Evolutionary conservation across 2,329 filamentous ascomycete genomes (phyloP).

Genomic region (Aschersonia sp.): DNA sequence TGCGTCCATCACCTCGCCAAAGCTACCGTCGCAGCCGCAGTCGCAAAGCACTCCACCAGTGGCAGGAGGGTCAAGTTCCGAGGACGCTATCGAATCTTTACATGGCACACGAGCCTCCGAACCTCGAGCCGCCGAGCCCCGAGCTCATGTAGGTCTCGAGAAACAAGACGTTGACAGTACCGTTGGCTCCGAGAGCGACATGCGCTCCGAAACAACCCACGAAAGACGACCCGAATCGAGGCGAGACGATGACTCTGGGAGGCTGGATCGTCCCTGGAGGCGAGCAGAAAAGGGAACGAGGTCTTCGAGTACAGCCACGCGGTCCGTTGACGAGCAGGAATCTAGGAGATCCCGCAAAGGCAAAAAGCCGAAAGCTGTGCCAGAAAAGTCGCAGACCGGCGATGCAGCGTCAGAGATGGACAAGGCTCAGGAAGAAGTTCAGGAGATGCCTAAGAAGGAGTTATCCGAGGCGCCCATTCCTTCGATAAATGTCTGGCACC

Average conservation of each 20-base stretch:
- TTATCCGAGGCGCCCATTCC: slow-evolving; percentile 73
- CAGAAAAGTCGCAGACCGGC: slow-evolving; percentile 21
- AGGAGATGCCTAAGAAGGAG: slow-evolving; percentile 41
- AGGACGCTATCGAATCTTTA: slow-evolving; percentile 11
- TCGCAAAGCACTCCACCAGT: slow-evolving; percentile 11
- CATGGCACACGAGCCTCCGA: slow-evolving; percentile 12
- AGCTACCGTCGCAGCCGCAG: slow-evolving; percentile 8
- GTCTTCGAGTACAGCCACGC: slow-evolving; percentile 46
- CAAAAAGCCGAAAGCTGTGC: slow-evolving; percentile 41
- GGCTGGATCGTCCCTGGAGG: slow-evolving; percentile 25
- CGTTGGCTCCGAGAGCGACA: slow-evolving; percentile 21
- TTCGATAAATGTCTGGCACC: slow-evolving; percentile 74
- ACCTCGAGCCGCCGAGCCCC: slow-evolving; percentile 9
- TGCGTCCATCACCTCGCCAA: slow-evolving; percentile 14
- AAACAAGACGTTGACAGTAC: slow-evolving; percentile 20
- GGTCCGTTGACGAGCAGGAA: slow-evolving; percentile 47
- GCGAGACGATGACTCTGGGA: slow-evolving; percentile 23
- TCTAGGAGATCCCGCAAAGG: slow-evolving; percentile 34
- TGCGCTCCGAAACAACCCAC: slow-evolving; percentile 18
- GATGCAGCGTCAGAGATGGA: slow-evolving; percentile 39
- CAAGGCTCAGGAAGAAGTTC: slow-evolving; percentile 32
- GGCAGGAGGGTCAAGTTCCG: slow-evolving; percentile 13
- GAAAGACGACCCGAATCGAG: slow-evolving; percentile 17
- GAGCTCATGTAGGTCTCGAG: slow-evolving; percentile 9
- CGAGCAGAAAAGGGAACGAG: slow-evolving; percentile 35